These are phyloP conservation scores for Prunus armeniaca DNA, from an alignment of 306 rosid species.

Conservation along the genomic window DNA sequence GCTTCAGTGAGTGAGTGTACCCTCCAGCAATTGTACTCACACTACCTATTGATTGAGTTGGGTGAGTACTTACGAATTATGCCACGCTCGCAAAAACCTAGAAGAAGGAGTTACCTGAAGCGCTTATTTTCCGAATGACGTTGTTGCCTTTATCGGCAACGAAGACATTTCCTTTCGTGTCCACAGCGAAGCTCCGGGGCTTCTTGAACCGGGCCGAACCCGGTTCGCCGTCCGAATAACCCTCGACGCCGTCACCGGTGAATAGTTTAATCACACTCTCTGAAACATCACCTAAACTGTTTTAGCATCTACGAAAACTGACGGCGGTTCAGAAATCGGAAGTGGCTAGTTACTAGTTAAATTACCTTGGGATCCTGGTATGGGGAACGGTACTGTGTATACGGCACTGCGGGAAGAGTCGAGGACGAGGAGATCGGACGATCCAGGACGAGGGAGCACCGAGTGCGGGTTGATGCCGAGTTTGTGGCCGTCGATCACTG, in stretches of 20 bases:
- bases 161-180: slow-evolving; percentile 55
- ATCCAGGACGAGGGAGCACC: slow-evolving; percentile 38
- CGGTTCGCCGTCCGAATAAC: slow-evolving; percentile 61
- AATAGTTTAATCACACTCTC: slow-evolving; percentile 42
- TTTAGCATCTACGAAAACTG: not conserved
- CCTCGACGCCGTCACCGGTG: slow-evolving; percentile 36
- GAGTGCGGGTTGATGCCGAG: slow-evolving; percentile 34
- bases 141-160: slow-evolving; percentile 52
- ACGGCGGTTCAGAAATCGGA: not conserved
- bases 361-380: slow-evolving; percentile 51
- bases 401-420: slow-evolving; percentile 45
- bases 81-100: not conserved
- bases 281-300: slow-evolving; percentile 14
- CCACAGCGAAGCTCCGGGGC: slow-evolving; percentile 63
- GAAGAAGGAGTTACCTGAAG: slow-evolving; percentile 35
- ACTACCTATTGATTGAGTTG: slow-evolving; percentile 30
- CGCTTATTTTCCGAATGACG: slow-evolving; percentile 55
- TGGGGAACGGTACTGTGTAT: slow-evolving; percentile 47
- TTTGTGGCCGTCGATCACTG: slow-evolving; percentile 67
- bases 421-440: slow-evolving; percentile 60
- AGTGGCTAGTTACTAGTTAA: not conserved
- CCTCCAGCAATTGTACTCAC: slow-evolving; percentile 79
- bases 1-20: slow-evolving; percentile 22
- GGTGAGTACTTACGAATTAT: not conserved
- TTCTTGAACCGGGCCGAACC: slow-evolving; percentile 39